These are phyloP conservation scores for Marvania coccoides DNA, from an alignment of 139 green algal species.

Conservation along the genomic window DNA sequence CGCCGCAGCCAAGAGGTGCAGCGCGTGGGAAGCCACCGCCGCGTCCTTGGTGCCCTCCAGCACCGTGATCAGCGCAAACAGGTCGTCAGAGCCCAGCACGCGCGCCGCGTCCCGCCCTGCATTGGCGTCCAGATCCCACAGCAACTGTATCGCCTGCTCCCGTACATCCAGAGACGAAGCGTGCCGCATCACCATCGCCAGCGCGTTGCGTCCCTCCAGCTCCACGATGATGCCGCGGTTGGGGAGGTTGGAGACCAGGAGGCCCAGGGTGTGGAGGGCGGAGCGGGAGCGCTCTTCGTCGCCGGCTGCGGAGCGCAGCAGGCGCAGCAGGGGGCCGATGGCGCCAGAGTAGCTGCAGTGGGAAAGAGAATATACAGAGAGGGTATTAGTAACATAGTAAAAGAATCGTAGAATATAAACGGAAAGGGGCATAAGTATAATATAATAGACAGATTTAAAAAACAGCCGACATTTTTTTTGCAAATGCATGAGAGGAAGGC, in stretches of 20 bases:
- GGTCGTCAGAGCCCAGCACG: slow-evolving; percentile 3
- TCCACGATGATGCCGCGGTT: slow-evolving; percentile 18
- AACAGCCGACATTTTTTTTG: no score
- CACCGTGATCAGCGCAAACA: slow-evolving; percentile 1
- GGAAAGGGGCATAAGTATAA: no score
- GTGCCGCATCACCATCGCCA: slow-evolving; percentile 10
- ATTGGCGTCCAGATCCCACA: slow-evolving; percentile 29
- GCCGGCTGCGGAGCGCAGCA: slow-evolving; percentile 8
- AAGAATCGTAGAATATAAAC: no score
- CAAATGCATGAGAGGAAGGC: no score
- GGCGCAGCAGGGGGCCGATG: slow-evolving; percentile 30
- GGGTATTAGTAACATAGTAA: not conserved
- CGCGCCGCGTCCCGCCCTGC: not conserved
- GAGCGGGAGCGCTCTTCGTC: slow-evolving; percentile 11
- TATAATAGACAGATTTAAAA: no score
- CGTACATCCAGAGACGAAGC: slow-evolving; percentile 9
- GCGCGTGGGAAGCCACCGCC: slow-evolving; percentile 8
- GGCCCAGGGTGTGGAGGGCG: slow-evolving; percentile 20
- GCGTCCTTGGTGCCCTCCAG: slow-evolving; percentile 9
- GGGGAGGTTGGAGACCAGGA: slow-evolving; percentile 30
- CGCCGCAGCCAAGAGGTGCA: slow-evolving; percentile 15
- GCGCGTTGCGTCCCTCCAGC: slow-evolving; percentile 13
- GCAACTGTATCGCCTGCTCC: slow-evolving; percentile 19
- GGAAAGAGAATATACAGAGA: not conserved
- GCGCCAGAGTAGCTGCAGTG: slow-evolving; percentile 17